Evolutionary conservation across 306 rosid species (phyloP).

Genomic region (cucumber (Cucumis sativus)): Cucumber_9930_V3 NC_026658.2:4761501-4762000

Average conservation of each 20-base stretch:
- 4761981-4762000: too few species aligned
- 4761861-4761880: not conserved
- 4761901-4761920: not conserved
- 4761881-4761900: not conserved
- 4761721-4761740: slow-evolving; percentile 46
- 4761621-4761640: slow-evolving; percentile 33
- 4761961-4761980: not conserved
- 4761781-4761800: slow-evolving; percentile 33
- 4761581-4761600: slow-evolving; percentile 61
- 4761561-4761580: slow-evolving; percentile 38
- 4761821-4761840: slow-evolving; percentile 7
- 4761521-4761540: slow-evolving; percentile 66
- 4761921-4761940: too few species aligned
- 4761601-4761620: slow-evolving; percentile 37
- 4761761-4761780: slow-evolving; percentile 24
- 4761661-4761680: slow-evolving; percentile 39
- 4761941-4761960: not conserved
- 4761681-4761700: slow-evolving; percentile 71
- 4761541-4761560: slow-evolving; percentile 58
- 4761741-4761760: slow-evolving; percentile 22
- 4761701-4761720: slow-evolving; percentile 88
- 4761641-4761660: slow-evolving; percentile 1
- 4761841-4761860: not conserved
- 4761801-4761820: slow-evolving; percentile 35
- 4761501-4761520: slow-evolving; percentile 43